Percentiles rank a stretch among this genome's conserved stretches.
Conservation (phyloP, 768 basidiomycete genomes). For the Neoboletus brunneissimus region DNA sequence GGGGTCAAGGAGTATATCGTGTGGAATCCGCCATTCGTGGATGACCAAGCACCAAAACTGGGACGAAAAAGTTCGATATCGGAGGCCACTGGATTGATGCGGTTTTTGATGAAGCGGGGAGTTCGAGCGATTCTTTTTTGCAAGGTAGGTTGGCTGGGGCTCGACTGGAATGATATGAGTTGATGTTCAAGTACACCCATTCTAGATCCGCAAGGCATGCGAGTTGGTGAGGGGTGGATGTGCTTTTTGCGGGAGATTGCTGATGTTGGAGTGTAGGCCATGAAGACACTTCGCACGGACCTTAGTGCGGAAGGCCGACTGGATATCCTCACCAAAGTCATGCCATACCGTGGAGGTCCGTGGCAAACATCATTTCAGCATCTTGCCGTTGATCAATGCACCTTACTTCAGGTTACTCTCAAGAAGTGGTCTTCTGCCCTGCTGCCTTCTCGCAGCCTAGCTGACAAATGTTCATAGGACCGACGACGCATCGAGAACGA, state of each 20-base stretch:
- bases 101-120: conserved; percentile 78
- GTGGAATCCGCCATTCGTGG: conserved; percentile 68
- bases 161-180: not conserved
- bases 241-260: not conserved
- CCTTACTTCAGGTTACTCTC: conserved; percentile 59
- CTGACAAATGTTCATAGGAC: conserved; percentile 45
- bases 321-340: conserved; percentile 74
- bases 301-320: conserved; percentile 70
- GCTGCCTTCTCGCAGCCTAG: not conserved
- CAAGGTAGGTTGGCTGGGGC: conserved; percentile 45
- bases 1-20: conserved; percentile 77
- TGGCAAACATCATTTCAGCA: not conserved
- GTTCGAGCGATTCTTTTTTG: conserved; percentile 86
- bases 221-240: conserved; percentile 57
- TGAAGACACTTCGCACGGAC: conserved; percentile 71
- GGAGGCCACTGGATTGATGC: conserved; percentile 72
- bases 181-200: not conserved
- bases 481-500: conserved; percentile 81
- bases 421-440: conserved; percentile 43
- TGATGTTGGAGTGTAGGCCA: conserved; percentile 50
- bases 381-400: not conserved
- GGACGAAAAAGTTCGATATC: conserved; percentile 57
- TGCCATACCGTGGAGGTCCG: conserved; percentile 81
- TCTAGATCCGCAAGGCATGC: conserved; percentile 74
- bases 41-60: conserved; percentile 49